These are phyloP conservation scores for Conringia planisiliqua DNA, from an alignment of 345 rosid species.

Conservation along the genomic window DNA sequence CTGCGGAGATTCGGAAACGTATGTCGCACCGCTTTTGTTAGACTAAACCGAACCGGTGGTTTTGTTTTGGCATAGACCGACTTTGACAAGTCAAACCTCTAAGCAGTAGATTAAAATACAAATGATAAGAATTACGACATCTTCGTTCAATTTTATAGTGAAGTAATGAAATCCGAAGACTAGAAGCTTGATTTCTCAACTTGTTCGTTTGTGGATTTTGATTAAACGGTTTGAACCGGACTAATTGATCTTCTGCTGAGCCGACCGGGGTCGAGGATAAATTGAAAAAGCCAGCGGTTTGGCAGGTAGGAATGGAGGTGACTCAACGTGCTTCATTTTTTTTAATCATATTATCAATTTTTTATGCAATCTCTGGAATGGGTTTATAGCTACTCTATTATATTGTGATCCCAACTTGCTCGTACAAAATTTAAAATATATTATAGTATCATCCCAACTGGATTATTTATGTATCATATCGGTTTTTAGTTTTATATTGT, in stretches of 20 bases:
- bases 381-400: not conserved
- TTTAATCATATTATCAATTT: conserved; percentile 5
- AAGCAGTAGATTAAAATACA: not conserved
- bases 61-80: not conserved
- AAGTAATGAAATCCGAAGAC: not conserved
- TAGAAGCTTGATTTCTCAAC: not conserved
- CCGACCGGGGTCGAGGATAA: not conserved
- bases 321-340: conserved; percentile 3
- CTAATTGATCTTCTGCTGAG: not conserved
- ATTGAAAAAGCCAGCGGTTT: not conserved
- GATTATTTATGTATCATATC: not conserved
- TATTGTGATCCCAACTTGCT: conserved; percentile 22
- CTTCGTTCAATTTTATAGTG: not conserved
- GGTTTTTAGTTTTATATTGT: not conserved
- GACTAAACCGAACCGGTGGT: conserved; percentile 19
- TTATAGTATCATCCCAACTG: not conserved
- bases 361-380: not conserved
- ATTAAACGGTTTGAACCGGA: not conserved
- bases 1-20: conserved; percentile 16
- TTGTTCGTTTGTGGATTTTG: not conserved
- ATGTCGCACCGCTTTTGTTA: conserved; percentile 5
- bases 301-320: conserved; percentile 15
- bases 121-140: not conserved
- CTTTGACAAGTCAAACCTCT: not conserved
- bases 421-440: not conserved